Base-by-base conservation (phyloP, 164 flowering plant species). In the Pachysandra terminalis region DNA sequence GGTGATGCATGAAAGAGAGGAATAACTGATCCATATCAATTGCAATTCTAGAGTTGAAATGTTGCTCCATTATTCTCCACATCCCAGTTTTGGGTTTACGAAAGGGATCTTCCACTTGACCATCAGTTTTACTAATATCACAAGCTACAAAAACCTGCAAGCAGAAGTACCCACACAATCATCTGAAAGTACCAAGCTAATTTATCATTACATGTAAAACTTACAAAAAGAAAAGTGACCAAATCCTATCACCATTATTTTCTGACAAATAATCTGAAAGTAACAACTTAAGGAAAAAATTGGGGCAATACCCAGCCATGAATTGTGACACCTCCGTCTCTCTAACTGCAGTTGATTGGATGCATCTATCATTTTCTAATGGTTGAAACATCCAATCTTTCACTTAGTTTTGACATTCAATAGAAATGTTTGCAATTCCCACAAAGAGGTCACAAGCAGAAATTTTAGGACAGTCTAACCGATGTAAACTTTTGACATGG, bases 141-240 rank as follows among this genome's bases (percentile, higher is more conserved):
- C 98, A 91, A 51, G 98, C 95, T 65, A 95, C 81, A 67, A 91
- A 94, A 61, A 94, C 97, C 97, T 93, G 92, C 68, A 74, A n/a
- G 49, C 41, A 58, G 22, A 70, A 27, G 48, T 32, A 49, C 26
- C 13, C n/a, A 59, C 17, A 25, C 40, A 32, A 32, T 32, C 37
- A 32, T 32, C 37, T 32, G 37, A 32, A 32, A 32, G 37, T 32
- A 32, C 3, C 37, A 32, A 32, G 37, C 37, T 1, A 45, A 45
- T 1, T 45, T 45, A 15, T 45, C 10, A 10, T 45, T 13, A 45
- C 51, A 45, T 45, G 37, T 32, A 32, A 7, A 32, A 32, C 7
- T 32, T 32, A 3, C 37, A 32, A 32, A 32, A 32, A 32, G 37
- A 32, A 32, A 32, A 32, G 37, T 32, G 5, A 3, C 37, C 37